Base-by-base conservation (phyloP, 495 filamentous ascomycete species). In the Talaromyces nanjingensis region DNA sequence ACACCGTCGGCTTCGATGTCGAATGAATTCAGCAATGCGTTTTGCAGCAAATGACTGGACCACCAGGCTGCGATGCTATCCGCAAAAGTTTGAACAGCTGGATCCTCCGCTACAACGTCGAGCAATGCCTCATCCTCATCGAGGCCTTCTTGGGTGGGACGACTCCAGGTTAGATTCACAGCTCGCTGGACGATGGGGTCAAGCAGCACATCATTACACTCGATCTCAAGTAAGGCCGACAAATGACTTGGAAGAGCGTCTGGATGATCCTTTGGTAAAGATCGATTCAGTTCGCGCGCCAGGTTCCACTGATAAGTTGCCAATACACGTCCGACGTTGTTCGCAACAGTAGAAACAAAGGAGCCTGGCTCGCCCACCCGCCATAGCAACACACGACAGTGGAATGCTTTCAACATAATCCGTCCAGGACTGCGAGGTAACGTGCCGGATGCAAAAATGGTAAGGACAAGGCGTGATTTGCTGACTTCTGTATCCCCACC, bases 51-150 rank as follows among this genome's bases (percentile, higher is more conserved):
- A 59, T 89, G 81, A 66, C 86, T 89, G 1, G 92, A 96, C 79
- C 86, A 93, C 93, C 93, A 97, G 1, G 93, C 89, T 14, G 93
- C 90, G 20, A 97, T 82, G 27, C 91, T 92, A 72, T 98, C 93
- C 64, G 97, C 83, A 7, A 93, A 91, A 12, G 91, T 93, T 34
- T 89, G 86, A 59, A 97, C 92, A 5, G 92, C 87, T 47, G 85
- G 84, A 67, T 98, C 93, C 39, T 93, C 90, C 20, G 93, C 89
- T 11, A 96, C 91, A 14, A 86, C 81, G 70, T 96, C 89, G 76
- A 96, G 88, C 27, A 89, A 84, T 52, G 88, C 88, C 59, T 87
- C 86, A 33, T 83, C 74, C 9, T 82, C 79, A 18, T 79, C 76
- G 1, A 85, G 81, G 25, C 87, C 83, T 66, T 89, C 79, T 14